Percentiles rank a stretch among this genome's conserved stretches.
phyloP scores from a whole-genome alignment of 78 protist genomes.

The Speleostelium caveatum region DNA sequence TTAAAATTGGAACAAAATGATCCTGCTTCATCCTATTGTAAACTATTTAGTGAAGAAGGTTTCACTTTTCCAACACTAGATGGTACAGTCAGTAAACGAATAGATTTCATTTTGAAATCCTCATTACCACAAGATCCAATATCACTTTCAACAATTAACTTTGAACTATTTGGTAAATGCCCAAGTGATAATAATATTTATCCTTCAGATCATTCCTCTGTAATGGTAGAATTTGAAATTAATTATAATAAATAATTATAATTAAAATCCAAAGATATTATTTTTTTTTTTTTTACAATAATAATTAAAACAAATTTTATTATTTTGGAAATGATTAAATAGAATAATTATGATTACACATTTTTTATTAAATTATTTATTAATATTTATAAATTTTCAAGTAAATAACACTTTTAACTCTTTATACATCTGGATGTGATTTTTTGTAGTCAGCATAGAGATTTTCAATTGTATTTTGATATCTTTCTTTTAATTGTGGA shows the following conservation, averaged over 20 bases:
- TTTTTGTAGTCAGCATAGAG: slow-evolving; percentile 66
- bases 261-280: not conserved
- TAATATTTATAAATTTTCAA: too few species aligned
- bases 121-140: not conserved
- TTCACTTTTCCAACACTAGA: slow-evolving; percentile 41
- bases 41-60: not conserved
- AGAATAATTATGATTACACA: not conserved
- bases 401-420: not conserved
- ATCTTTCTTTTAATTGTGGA: slow-evolving; percentile 66
- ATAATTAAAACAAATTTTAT: too few species aligned
- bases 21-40: not conserved
- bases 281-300: too few species aligned
- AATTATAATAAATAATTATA: not conserved
- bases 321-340: too few species aligned
- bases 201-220: slow-evolving; percentile 44
- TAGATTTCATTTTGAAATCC: slow-evolving; percentile 18
- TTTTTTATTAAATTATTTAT: too few species aligned
- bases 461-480: slow-evolving; percentile 39
- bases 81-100: slow-evolving; percentile 20
- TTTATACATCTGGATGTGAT: slow-evolving; percentile 69
- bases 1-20: not conserved
- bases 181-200: slow-evolving; percentile 2
- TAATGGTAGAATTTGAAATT: slow-evolving; percentile 10
- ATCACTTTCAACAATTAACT: not conserved
- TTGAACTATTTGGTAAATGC: slow-evolving; percentile 9